Base-by-base conservation (phyloP, 371 early-diverging fungal species). In the Lichtheimia hyalospora region DNA sequence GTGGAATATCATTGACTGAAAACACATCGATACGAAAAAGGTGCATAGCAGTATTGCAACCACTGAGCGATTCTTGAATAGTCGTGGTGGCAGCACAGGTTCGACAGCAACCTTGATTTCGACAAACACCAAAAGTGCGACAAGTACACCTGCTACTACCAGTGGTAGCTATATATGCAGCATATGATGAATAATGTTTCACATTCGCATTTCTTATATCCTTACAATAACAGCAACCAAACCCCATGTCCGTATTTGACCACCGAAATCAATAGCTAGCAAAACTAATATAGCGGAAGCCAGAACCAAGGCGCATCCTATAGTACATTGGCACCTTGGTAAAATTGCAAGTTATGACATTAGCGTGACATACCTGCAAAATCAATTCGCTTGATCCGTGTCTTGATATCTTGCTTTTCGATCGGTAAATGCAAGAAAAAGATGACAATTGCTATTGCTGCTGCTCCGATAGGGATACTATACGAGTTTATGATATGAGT, bases 191-290 rank as follows among this genome's bases (percentile, higher is more conserved):
- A 3, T 6, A 8, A 3, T 25, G 5, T 15, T 14, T 12, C 10
- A 1, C 5, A 14, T 16, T 7, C 21, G n/a, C 1, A n/a, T 2
- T 46, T 7, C 46, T 18, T 18, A 10, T 15, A 46, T 18, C 15
- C 46, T 46, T n/a, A 39, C 71, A 52, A 91, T 77, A 28, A 89
- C 82, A 34, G 78, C 79, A 23, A 79, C 71, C 15, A 86, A 83
- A 50, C 66, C 66, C 91, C 91, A 91, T 13, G 77, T 75, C 48
- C 68, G 77, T 3, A 64, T 67, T 46, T 74, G 71, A 4, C 80
- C 80, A 24, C 80, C 80, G 55, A 80, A 77, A 56, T 80, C 77
- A 40, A 80, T 43, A 1, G 73, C 80, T 0, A 80, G 52, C n/a
- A 80, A 67, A 24, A 77, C 71, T 5, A 76, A 53, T 3, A 69